Conservation (phyloP, 2,329 filamentous ascomycete species). For the Didymella glomerata region DNA sequence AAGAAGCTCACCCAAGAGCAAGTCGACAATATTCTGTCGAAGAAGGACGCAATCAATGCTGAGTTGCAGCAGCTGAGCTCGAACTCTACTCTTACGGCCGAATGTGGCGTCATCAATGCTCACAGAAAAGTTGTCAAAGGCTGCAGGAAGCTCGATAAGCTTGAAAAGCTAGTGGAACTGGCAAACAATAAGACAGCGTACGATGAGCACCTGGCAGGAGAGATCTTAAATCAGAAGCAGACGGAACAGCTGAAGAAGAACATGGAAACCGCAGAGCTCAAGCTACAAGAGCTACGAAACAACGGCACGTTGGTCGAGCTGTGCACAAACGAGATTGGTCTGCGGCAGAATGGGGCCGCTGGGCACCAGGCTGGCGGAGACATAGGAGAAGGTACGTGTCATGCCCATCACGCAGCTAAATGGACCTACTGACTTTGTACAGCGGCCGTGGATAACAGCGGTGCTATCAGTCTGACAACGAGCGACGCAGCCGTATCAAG, state of each 20-base stretch:
- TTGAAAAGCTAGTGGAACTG: constrained; percentile 32
- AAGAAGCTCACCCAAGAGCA: constrained; percentile 34
- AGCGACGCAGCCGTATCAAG: constrained; percentile 1
- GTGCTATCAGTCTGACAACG: constrained; percentile 21
- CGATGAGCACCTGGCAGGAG: constrained; percentile 24
- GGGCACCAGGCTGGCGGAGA: constrained; percentile 17
- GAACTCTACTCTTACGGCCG: constrained; percentile 36
- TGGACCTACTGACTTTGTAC: constrained; percentile 5
- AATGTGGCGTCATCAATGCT: constrained; percentile 37
- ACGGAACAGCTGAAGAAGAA: constrained; percentile 35
- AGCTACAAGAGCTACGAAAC: constrained; percentile 33
- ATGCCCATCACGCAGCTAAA: not conserved
- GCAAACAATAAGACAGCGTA: constrained; percentile 34
- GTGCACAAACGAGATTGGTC: constrained; percentile 19
- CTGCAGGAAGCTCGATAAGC: constrained; percentile 33
- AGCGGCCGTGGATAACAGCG: constrained; percentile 24
- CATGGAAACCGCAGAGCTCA: constrained; percentile 35
- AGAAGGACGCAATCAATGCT: constrained; percentile 31
- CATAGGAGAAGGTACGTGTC: constrained; percentile 17
- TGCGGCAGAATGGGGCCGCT: constrained; percentile 13
- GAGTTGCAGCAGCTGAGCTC: constrained; percentile 33
- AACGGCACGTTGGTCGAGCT: constrained; percentile 40
- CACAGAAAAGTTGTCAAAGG: constrained; percentile 28
- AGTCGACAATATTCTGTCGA: constrained; percentile 31
- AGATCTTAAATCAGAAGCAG: constrained; percentile 35